Percentiles rank a stretch among this genome's conserved stretches.
Evolutionary conservation across 805 yeast genomes (phyloP).

Genomic region (Martiniozyma abietophila): DNA sequence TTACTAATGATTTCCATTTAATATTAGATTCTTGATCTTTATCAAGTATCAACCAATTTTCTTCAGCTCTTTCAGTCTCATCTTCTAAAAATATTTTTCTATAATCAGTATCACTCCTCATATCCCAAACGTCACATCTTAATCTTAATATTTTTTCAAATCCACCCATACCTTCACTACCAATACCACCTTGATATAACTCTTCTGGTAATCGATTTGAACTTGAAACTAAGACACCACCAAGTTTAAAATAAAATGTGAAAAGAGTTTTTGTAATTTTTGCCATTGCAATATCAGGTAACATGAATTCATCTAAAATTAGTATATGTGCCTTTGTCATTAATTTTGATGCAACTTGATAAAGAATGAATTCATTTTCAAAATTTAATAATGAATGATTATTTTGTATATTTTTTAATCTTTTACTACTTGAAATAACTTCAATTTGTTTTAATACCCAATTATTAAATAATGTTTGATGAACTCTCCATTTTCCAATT

Average conservation of each 20-base stretch:
- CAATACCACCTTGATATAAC: conserved; percentile 56
- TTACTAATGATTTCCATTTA: conserved; percentile 30
- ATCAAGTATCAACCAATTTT: conserved; percentile 29
- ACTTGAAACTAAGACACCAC: conserved; percentile 69
- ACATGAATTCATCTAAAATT: conserved; percentile 65
- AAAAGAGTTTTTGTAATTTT: conserved; percentile 56
- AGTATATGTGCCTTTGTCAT: conserved; percentile 47
- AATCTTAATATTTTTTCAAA: conserved; percentile 49
- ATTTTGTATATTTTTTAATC: conserved; percentile 21
- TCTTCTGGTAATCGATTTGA: conserved; percentile 67
- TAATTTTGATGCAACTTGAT: conserved; percentile 60
- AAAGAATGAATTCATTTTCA: conserved; percentile 56
- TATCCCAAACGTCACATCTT: conserved; percentile 53
- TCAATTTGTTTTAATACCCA: conserved; percentile 62
- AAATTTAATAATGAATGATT: conserved; percentile 27
- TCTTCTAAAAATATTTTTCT: conserved; percentile 30
- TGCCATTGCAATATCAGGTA: conserved; percentile 70
- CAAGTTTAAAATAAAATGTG: conserved; percentile 60
- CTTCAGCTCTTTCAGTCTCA: conserved; percentile 9
- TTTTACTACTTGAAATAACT: conserved; percentile 37
- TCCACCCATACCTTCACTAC: conserved; percentile 44
- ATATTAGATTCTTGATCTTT: conserved; percentile 21
- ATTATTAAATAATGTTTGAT: conserved; percentile 58
- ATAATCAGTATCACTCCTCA: conserved; percentile 52
- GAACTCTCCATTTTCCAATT: conserved; percentile 58